These are phyloP conservation scores for Telopea speciosissima DNA, from an alignment of 177 flowering plant genomes.

Conservation along the genomic window DNA sequence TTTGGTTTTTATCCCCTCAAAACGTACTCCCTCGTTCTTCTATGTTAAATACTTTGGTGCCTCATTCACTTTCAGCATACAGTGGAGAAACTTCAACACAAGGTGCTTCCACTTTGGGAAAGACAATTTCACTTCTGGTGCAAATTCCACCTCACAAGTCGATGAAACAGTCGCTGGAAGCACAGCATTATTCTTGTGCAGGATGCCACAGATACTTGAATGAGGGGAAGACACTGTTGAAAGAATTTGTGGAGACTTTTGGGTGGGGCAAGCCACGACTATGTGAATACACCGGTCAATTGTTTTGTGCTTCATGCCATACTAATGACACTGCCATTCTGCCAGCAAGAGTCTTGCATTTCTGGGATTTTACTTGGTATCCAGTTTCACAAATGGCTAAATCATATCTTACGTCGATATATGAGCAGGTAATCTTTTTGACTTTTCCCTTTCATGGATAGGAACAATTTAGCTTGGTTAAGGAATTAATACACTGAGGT, in stretches of 20 bases:
- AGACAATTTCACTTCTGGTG: slow-evolving; percentile 74
- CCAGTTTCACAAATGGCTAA: slow-evolving; percentile 93
- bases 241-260: slow-evolving; percentile 61
- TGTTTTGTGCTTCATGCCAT: slow-evolving; percentile 88
- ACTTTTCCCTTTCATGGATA: background rate
- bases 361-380: slow-evolving; percentile 83
- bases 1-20: slow-evolving; percentile 69
- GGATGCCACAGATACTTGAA: slow-evolving; percentile 83
- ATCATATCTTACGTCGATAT: slow-evolving; percentile 78
- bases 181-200: slow-evolving; percentile 74
- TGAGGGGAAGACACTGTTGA: slow-evolving; percentile 51
- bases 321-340: slow-evolving; percentile 82
- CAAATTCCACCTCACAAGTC: slow-evolving; percentile 57
- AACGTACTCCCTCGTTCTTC: slow-evolving; percentile 35
- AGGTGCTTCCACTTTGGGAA: slow-evolving; percentile 45
- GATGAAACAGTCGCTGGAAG: slow-evolving; percentile 67
- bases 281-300: slow-evolving; percentile 90
- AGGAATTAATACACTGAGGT: background rate
- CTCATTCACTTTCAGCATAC: slow-evolving; percentile 18
- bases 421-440: slow-evolving; percentile 71
- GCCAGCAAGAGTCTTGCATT: slow-evolving; percentile 88
- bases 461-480: background rate
- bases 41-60: slow-evolving; percentile 21
- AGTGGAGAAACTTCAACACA: slow-evolving; percentile 17
- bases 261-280: slow-evolving; percentile 96